phyloP scores from a whole-genome alignment of 192 early-diverging fungal genomes.

The Thamnidium elegans region DNA sequence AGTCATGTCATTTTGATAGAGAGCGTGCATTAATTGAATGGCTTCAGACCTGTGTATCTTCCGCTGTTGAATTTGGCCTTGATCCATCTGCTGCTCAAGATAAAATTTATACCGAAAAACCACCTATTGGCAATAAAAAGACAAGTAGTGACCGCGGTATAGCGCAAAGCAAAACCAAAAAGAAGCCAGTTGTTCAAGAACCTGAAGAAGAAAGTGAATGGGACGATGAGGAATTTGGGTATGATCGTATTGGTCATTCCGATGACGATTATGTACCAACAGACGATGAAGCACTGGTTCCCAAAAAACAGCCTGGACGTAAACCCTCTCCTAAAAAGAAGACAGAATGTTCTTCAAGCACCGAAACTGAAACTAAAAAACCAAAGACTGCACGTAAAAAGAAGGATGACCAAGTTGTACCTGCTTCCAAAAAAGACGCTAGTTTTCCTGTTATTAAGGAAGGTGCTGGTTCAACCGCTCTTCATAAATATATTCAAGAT shows the following conservation, averaged over 20 bases:
- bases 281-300: slow-evolving; percentile 9
- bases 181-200: neutral
- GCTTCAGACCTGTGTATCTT: slow-evolving; percentile 23
- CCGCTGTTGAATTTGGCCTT: neutral
- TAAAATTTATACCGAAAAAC: neutral
- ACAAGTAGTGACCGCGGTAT: neutral
- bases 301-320: neutral
- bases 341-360: neutral
- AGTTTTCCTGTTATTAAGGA: neutral
- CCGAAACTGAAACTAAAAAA: neutral
- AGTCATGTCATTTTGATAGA: slow-evolving; percentile 3
- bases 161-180: neutral
- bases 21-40: slow-evolving; percentile 28
- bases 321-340: neutral
- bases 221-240: neutral
- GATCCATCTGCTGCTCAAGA: no score
- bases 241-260: slow-evolving; percentile 20
- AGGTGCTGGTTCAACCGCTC: slow-evolving; percentile 3
- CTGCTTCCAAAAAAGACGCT: neutral
- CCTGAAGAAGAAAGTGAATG: no score
- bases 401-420: slow-evolving; percentile 22
- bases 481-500: slow-evolving; percentile 10
- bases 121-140: neutral
- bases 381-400: slow-evolving; percentile 6
- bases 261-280: slow-evolving; percentile 28